These are phyloP conservation scores for Claviceps sp. DNA, from an alignment of 2,329 filamentous ascomycete genomes.

Conservation along the genomic window DNA sequence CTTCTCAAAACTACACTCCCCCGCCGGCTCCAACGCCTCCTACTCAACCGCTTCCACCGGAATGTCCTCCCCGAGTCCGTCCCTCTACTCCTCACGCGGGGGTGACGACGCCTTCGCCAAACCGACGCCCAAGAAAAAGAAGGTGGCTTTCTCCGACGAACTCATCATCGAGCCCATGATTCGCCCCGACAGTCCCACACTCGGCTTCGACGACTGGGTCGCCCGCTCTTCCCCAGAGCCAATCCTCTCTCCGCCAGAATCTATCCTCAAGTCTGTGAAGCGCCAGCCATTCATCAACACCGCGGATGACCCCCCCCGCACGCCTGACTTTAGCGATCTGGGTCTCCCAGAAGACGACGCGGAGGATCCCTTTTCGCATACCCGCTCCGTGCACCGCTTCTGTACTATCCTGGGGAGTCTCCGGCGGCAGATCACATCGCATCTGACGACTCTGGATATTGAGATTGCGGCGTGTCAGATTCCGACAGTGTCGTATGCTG, in stretches of 20 bases:
- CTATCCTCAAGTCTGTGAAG: conserved; percentile 9
- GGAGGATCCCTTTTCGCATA: conserved; percentile 25
- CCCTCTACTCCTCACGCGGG: conserved; percentile 9
- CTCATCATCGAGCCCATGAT: conserved; percentile 31
- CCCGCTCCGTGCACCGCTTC: conserved; percentile 34
- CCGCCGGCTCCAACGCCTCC: conserved; percentile 32
- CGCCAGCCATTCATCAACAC: background rate
- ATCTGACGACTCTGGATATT: conserved; percentile 32
- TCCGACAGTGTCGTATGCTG: conserved; percentile 9
- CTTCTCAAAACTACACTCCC: conserved; percentile 30
- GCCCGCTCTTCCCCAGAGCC: conserved; percentile 10
- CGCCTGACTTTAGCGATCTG: conserved; percentile 1
- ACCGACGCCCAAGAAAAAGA: conserved; percentile 21
- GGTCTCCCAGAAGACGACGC: conserved; percentile 2
- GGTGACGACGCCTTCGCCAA: conserved; percentile 6
- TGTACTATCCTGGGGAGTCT: conserved; percentile 34
- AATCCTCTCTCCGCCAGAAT: conserved; percentile 7
- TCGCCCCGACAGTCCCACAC: conserved; percentile 46
- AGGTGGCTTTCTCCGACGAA: conserved; percentile 20
- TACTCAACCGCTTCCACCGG: conserved; percentile 28
- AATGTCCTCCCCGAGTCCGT: conserved; percentile 34
- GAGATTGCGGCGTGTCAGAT: conserved; percentile 20
- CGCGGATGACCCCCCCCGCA: conserved; percentile 1
- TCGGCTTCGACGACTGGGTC: conserved; percentile 38
- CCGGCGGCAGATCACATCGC: conserved; percentile 33